Evolutionary conservation across 2,329 filamentous ascomycete species (phyloP), one percentile per base, ranked within the genome.

Genomic region (Coniochaeta sp.): DNA sequence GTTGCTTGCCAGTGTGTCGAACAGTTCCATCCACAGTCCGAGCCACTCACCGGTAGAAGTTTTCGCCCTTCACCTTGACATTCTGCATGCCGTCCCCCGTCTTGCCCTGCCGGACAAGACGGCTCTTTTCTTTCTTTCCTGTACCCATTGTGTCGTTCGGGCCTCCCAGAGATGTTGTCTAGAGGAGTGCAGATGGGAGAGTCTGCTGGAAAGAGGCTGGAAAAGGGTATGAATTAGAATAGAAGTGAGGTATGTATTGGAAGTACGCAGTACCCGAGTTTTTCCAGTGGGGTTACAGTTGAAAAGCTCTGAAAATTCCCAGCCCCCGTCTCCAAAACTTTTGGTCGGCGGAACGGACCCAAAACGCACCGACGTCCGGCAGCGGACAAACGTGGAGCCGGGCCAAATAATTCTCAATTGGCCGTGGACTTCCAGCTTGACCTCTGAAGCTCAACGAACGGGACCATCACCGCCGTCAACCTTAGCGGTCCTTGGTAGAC

Each of bases 41-140:
- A 32, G 52, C 3, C 10, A 36, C 55, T 57, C 19, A 57, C 82
- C 90, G 87, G 80, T 98, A 98, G 79, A 98, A 99, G 81, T 98
- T 98, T 82, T 98, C 93, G 77, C 95, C 95, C 79, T 99, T 99
- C 68, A 87, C 82, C 70, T 88, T 91, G 71, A 98, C 90, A 78
- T 98, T 98, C 69, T 79, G 87, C 85, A 96, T 91, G 73, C 91
- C 91, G 85, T 95, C 89, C 66, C 85, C 84, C 57, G 84, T 84
- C 79, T 93, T 93, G 67, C 91, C 91, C 83, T 97, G 87, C 74
- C 92, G 89, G 79, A 83, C 83, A 74, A 89, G 89, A 77, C 93
- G 88, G 74, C 80, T 84, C 65, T 86, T 87, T 78, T 98, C 93
- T 77, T 97, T 97, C 83, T 98, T 98, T 70, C 86, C 88, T 69